Conservation (phyloP, 768 basidiomycete species). For the Tubosaeta brunneosetosa region DNA sequence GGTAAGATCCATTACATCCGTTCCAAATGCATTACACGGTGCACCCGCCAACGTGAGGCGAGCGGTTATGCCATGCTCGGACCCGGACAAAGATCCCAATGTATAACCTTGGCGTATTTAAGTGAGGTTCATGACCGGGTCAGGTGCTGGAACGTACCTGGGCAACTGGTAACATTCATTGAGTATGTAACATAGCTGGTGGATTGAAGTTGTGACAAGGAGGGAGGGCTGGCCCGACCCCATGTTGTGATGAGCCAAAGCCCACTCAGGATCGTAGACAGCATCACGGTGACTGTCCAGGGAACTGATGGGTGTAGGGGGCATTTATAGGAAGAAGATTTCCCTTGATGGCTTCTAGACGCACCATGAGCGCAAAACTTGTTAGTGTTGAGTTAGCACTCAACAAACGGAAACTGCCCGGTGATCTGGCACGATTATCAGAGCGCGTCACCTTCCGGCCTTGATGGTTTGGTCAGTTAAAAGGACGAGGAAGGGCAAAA, state of each 20-base stretch:
- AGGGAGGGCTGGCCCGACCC: slow-evolving; percentile 3
- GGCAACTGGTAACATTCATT: slow-evolving; percentile 29
- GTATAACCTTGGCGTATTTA: slow-evolving; percentile 45
- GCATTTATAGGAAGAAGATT: not conserved
- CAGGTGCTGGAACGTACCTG: slow-evolving; percentile 17
- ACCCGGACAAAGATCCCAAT: slow-evolving; percentile 41
- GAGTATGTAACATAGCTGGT: slow-evolving; percentile 13
- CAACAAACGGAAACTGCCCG: too few relatives aligned
- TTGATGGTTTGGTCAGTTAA: too few relatives aligned
- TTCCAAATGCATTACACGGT: slow-evolving; percentile 63
- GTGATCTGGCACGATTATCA: too few relatives aligned
- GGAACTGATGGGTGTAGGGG: not conserved
- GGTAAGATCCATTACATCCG: slow-evolving; percentile 53
- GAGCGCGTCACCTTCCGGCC: too few relatives aligned
- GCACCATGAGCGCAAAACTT: not conserved
- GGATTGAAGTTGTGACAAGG: slow-evolving; percentile 6
- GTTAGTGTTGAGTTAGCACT: not conserved
- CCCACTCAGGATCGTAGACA: slow-evolving; percentile 9
- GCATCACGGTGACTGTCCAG: slow-evolving; percentile 2
- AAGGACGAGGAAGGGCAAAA: too few relatives aligned
- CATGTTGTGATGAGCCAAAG: slow-evolving; percentile 4
- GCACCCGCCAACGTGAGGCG: slow-evolving; percentile 48
- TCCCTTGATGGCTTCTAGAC: not conserved
- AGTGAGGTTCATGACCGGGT: not conserved
- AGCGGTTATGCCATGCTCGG: slow-evolving; percentile 48